Evolutionary conservation across 345 rosid species (phyloP).

Genomic region (Eucalyptus polybractea): DNA sequence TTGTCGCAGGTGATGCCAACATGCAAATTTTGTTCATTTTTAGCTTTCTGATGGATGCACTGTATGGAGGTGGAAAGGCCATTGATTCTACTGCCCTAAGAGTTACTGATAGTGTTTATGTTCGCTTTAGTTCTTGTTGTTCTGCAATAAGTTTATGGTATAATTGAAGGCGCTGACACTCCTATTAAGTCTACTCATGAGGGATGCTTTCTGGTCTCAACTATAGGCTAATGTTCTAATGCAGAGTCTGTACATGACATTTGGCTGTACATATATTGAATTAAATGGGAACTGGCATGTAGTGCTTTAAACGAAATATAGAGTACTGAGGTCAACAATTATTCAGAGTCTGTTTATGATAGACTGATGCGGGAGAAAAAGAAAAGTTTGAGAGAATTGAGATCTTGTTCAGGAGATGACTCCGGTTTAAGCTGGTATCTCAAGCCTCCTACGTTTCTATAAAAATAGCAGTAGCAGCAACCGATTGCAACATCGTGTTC

Average conservation of each 20-base stretch:
- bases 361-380: not conserved
- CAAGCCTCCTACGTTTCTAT: not conserved
- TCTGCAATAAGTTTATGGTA: not conserved
- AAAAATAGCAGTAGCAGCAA: not conserved
- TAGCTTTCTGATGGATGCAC: not conserved
- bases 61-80: not conserved
- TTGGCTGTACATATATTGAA: not conserved
- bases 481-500: not conserved
- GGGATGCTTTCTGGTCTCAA: not conserved
- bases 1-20: not conserved
- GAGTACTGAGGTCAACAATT: not conserved
- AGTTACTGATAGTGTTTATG: not conserved
- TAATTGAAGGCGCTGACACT: not conserved
- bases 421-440: not conserved
- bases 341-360: not conserved
- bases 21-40: not conserved
- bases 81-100: not conserved
- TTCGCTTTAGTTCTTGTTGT: not conserved
- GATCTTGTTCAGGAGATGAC: not conserved
- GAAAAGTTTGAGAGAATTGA: not conserved
- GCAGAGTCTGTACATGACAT: not conserved
- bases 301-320: not conserved
- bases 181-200: not conserved
- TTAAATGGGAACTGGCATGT: not conserved
- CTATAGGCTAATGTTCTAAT: not conserved